A percentile compares a stretch with the other conserved stretches of the same genome.
These are phyloP conservation scores for Gelatoporia subvermispora DNA, from an alignment of 768 basidiomycete species.

Conservation along the genomic window DNA sequence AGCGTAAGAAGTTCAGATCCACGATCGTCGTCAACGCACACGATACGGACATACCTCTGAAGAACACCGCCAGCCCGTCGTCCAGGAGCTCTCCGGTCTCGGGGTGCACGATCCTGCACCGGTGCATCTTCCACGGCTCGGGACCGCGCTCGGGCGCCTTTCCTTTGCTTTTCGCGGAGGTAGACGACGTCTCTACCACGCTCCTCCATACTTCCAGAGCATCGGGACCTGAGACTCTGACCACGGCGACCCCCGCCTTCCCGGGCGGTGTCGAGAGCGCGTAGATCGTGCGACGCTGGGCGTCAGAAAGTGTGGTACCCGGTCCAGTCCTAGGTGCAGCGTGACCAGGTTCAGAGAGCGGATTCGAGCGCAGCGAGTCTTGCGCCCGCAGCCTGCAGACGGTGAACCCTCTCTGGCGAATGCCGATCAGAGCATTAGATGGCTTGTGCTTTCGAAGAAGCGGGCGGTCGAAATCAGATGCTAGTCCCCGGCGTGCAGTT, in stretches of 20 bases:
- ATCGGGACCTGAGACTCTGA: slow-evolving; percentile 79
- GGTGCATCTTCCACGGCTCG: slow-evolving; percentile 62
- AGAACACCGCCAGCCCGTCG: slow-evolving; percentile 78
- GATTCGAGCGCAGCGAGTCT: too few species aligned
- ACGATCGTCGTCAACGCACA: neutral
- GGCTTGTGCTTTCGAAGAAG: slow-evolving; percentile 6
- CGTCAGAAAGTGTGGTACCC: slow-evolving; percentile 38
- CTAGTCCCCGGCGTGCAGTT: too few species aligned
- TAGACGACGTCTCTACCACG: slow-evolving; percentile 41
- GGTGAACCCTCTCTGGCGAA: too few species aligned
- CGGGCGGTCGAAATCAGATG: neutral
- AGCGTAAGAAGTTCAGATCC: neutral
- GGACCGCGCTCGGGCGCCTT: slow-evolving; percentile 29
- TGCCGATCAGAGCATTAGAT: too few species aligned
- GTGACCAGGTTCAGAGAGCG: neutral
- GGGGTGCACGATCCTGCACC: slow-evolving; percentile 66
- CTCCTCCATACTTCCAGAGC: slow-evolving; percentile 55
- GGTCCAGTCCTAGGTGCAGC: slow-evolving; percentile 10
- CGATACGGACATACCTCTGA: slow-evolving; percentile 50
- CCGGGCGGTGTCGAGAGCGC: slow-evolving; percentile 86
- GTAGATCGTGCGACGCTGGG: slow-evolving; percentile 75
- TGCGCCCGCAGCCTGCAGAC: too few species aligned
- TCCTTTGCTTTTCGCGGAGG: slow-evolving; percentile 7
- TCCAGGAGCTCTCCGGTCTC: slow-evolving; percentile 59
- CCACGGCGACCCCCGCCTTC: slow-evolving; percentile 76